Evolutionary conservation across 2,329 filamentous ascomycete species (phyloP).

Genomic region (Exophiala aquamarina): DNA sequence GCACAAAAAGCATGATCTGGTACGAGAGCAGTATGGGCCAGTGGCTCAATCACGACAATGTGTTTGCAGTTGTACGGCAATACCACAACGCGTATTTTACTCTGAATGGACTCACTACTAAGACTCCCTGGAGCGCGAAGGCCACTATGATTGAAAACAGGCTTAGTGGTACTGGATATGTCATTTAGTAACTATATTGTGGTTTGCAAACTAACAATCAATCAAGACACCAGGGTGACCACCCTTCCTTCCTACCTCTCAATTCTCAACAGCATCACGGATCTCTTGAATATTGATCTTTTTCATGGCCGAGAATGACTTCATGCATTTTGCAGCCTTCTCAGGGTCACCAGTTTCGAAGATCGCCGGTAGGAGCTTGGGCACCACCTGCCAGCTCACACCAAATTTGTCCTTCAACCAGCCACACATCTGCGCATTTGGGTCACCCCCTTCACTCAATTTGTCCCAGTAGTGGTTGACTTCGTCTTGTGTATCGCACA

Average conservation of each 20-base stretch:
- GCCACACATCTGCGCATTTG: constrained; percentile 40
- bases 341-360: constrained; percentile 37
- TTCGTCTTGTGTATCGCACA: constrained; percentile 48
- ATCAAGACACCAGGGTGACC: not conserved
- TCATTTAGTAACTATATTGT: too few relatives aligned
- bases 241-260: constrained; percentile 11
- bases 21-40: too few relatives aligned
- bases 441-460: constrained; percentile 43
- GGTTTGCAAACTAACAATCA: too few relatives aligned
- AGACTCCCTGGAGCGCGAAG: too few relatives aligned
- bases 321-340: constrained; percentile 31
- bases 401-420: constrained; percentile 51
- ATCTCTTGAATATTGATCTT: constrained; percentile 45
- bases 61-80: too few relatives aligned
- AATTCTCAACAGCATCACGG: constrained; percentile 36
- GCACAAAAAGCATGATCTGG: too few relatives aligned
- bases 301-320: constrained; percentile 45
- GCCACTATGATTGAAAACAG: too few relatives aligned
- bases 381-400: constrained; percentile 50
- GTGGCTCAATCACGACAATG: too few relatives aligned
- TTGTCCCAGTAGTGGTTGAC: constrained; percentile 50
- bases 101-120: too few relatives aligned
- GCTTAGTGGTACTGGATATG: too few relatives aligned
- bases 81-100: too few relatives aligned
- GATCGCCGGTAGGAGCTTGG: constrained; percentile 38